Conservation (phyloP, 805 yeast genomes). For the Teunomyces stri region DNA sequence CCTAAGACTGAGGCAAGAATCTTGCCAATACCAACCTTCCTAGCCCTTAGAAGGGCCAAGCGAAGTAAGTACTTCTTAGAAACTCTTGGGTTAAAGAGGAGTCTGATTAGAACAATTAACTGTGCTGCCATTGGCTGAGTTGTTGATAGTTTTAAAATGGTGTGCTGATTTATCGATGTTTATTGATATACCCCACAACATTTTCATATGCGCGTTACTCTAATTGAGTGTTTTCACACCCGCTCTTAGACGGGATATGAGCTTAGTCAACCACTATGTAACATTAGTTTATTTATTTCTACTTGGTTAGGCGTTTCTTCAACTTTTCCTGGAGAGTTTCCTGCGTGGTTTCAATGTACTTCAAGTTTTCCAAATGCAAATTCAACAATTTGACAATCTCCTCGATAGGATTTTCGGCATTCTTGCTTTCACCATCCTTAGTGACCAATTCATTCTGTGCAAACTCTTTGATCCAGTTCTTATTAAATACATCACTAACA, state of each 20-base stretch:
- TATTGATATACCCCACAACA: neutral
- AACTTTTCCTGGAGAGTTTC: constrained; percentile 65
- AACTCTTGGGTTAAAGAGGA: constrained; percentile 39
- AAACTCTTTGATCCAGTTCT: constrained; percentile 44
- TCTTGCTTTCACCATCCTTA: constrained; percentile 15
- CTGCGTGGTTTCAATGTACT: constrained; percentile 79
- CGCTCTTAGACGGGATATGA: neutral
- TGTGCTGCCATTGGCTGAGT: neutral
- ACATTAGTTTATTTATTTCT: neutral
- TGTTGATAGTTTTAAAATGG: neutral
- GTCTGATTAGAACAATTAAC: constrained; percentile 23
- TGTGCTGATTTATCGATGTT: neutral
- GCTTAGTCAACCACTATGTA: neutral
- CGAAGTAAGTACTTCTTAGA: constrained; percentile 38
- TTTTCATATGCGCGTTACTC: constrained; percentile 3
- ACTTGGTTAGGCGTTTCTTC: constrained; percentile 25
- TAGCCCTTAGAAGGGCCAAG: constrained; percentile 33
- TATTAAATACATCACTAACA: constrained; percentile 77
- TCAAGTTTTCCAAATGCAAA: constrained; percentile 85
- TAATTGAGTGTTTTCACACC: neutral
- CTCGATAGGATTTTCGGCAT: constrained; percentile 46
- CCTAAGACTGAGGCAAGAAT: constrained; percentile 33
- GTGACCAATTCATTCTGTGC: constrained; percentile 21
- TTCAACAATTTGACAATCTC: constrained; percentile 80
- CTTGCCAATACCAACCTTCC: constrained; percentile 33